Evolutionary conservation across 305 asterid species (phyloP).

Genomic region (Rubia occidens): DNA sequence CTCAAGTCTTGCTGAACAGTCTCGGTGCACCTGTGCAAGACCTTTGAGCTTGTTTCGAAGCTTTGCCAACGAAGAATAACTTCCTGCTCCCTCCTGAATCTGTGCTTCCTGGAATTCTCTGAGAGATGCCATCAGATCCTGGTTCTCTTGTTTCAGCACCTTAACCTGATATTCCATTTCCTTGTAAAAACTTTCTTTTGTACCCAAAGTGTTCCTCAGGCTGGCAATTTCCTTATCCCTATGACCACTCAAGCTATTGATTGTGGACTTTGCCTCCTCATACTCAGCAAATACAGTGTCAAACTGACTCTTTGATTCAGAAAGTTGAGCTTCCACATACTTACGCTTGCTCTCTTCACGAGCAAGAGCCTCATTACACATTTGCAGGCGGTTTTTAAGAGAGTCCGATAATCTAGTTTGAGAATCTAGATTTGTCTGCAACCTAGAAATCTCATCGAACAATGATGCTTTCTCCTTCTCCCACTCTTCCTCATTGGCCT

Average conservation of each 20-base stretch:
- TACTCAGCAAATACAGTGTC: slow-evolving; percentile 52
- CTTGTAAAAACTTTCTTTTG: slow-evolving; percentile 53
- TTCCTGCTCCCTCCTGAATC: slow-evolving; percentile 57
- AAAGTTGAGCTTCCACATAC: slow-evolving; percentile 49
- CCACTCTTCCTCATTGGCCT: slow-evolving; percentile 67
- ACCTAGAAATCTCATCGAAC: slow-evolving; percentile 48
- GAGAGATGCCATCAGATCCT: slow-evolving; percentile 44
- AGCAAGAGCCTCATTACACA: slow-evolving; percentile 77
- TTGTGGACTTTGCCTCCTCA: slow-evolving; percentile 51
- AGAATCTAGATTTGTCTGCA: slow-evolving; percentile 59
- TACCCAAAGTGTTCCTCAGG: slow-evolving; percentile 51
- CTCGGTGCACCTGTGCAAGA: slow-evolving; percentile 48
- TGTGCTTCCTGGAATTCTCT: slow-evolving; percentile 69
- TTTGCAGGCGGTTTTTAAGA: slow-evolving; percentile 49
- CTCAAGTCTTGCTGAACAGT: slow-evolving; percentile 25
- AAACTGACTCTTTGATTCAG: slow-evolving; percentile 46
- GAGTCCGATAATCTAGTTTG: slow-evolving; percentile 56
- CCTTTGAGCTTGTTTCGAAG: slow-evolving; percentile 56
- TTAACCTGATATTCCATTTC: slow-evolving; percentile 78
- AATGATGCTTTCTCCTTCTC: slow-evolving; percentile 51
- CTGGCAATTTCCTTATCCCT: slow-evolving; percentile 66
- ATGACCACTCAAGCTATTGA: slow-evolving; percentile 40
- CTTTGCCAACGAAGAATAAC: slow-evolving; percentile 56
- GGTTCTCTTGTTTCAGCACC: slow-evolving; percentile 63
- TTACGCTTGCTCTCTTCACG: slow-evolving; percentile 70